Conservation (phyloP, 2,329 filamentous ascomycete genomes). For the Xylaria hypoxylon region DNA sequence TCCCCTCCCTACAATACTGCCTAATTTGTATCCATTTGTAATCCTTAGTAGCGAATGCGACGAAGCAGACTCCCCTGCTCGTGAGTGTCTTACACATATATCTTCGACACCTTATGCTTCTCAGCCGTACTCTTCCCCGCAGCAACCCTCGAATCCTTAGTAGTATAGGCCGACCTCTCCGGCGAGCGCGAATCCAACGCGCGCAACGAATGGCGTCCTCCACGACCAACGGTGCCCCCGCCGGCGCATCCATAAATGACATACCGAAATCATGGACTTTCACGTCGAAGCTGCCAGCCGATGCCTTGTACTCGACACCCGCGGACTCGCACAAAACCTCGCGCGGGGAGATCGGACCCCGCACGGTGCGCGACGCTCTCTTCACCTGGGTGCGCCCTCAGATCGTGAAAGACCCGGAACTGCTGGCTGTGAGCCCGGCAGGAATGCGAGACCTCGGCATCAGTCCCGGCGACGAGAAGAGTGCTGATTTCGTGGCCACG, state of each 20-base stretch:
- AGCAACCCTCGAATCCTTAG: slow-evolving; percentile 40
- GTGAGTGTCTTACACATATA: slow-evolving; percentile 35
- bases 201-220: slow-evolving; percentile 50
- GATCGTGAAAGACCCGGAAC: slow-evolving; percentile 75
- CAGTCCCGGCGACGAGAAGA: slow-evolving; percentile 72
- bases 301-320: slow-evolving; percentile 83
- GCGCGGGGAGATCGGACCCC: slow-evolving; percentile 79
- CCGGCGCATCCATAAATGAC: slow-evolving; percentile 57
- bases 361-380: slow-evolving; percentile 84
- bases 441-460: slow-evolving; percentile 88
- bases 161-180: slow-evolving; percentile 27
- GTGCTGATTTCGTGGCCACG: slow-evolving; percentile 78
- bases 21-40: slow-evolving; percentile 9
- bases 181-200: slow-evolving; percentile 42
- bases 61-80: slow-evolving; percentile 3
- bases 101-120: slow-evolving; percentile 54
- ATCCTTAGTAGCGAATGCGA: neutral
- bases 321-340: slow-evolving; percentile 83
- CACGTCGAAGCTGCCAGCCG: slow-evolving; percentile 77
- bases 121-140: slow-evolving; percentile 49
- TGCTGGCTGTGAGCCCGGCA: slow-evolving; percentile 82
- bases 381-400: slow-evolving; percentile 94
- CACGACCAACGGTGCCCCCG: slow-evolving; percentile 46
- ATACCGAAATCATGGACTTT: slow-evolving; percentile 75
- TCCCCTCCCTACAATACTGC: neutral